Base-by-base conservation (phyloP, 345 rosid species). In the Syzygium jambos region DNA sequence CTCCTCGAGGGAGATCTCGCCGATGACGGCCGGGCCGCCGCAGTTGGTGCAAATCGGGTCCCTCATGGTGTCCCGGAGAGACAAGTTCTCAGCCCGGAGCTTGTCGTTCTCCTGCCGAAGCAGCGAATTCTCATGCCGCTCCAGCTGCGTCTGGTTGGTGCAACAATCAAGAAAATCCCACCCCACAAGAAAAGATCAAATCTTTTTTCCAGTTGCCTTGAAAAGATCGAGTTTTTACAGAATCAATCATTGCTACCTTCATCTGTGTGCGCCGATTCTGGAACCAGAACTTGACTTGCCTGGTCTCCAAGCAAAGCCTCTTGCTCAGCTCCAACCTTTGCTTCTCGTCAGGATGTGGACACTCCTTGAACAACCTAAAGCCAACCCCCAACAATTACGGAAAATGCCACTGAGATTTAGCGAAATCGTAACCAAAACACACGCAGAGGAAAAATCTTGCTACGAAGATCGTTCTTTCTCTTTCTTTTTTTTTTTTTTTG, bases 201-300 rank as follows among this genome's bases (percentile, higher is more conserved):
- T 53, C 87, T 9, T 21, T 29, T 5, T 34, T 78, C 52, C 21
- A 30, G 22, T 59, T 73, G 27, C 11, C 29, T 4, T 4, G 65
- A 30, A 52, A 87, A 56, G n/a, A 23, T 25, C 21, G 46, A 30
- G 78, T 52, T 52, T 56, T 52, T 2, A 56, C 57, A 17, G 86
- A 87, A 29, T 41, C 21, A 12, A 38, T 38, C 49, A 73, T 63
- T 61, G n/a, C 84, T 90, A 96, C 99, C 98, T 96, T 96, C 99
- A 96, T 95, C 77, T 96, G 99, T 87, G 99, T 96, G 2, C 99
- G 93, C n/a, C 99, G 98, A 90, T 96, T 96, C 85, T 96, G 99
- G 89, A 96, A 96, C 99, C 99, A 96, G 92, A 96, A 96, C 95
- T 96, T 96, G 89, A 96, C 98, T 89, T 96, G 99, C 89, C 98